Evolutionary conservation across 2,329 filamentous ascomycete genomes (phyloP).

Genomic region (Aspergillus sp.): DNA sequence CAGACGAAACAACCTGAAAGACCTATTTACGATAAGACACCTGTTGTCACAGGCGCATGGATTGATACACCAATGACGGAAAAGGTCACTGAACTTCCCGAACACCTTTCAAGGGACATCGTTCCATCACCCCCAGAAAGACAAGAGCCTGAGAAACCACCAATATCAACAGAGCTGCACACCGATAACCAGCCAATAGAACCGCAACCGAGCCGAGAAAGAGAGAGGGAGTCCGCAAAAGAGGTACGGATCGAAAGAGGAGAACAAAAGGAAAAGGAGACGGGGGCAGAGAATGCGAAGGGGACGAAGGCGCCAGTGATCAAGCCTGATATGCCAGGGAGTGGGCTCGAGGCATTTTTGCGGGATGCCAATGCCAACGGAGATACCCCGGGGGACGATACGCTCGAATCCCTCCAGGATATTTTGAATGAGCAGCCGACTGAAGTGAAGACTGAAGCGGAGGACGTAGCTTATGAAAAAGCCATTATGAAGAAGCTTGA

Average conservation of each 20-base stretch:
- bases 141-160: constrained; percentile 3
- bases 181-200: constrained; percentile 3
- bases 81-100: constrained; percentile 18
- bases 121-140: constrained; percentile 11
- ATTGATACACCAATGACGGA: constrained; percentile 42
- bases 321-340: constrained; percentile 36
- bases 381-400: constrained; percentile 37
- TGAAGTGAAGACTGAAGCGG: constrained; percentile 20
- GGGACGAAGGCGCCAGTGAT: constrained; percentile 19
- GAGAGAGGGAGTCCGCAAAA: background rate
- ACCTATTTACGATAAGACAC: constrained; percentile 37
- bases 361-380: constrained; percentile 34
- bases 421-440: constrained; percentile 28
- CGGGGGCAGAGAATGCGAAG: constrained; percentile 8
- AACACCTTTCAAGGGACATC: constrained; percentile 20
- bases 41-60: constrained; percentile 41
- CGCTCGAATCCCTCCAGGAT: constrained; percentile 39
- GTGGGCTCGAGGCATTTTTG: constrained; percentile 36
- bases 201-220: background rate
- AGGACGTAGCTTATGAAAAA: constrained; percentile 27
- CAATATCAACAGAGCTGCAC: constrained; percentile 5
- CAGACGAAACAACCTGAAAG: constrained; percentile 23
- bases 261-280: constrained; percentile 2
- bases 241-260: background rate
- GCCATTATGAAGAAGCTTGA: constrained; percentile 20